phyloP scores from a whole-genome alignment of 805 yeast genomes.

The Suhomyces sp. region DNA sequence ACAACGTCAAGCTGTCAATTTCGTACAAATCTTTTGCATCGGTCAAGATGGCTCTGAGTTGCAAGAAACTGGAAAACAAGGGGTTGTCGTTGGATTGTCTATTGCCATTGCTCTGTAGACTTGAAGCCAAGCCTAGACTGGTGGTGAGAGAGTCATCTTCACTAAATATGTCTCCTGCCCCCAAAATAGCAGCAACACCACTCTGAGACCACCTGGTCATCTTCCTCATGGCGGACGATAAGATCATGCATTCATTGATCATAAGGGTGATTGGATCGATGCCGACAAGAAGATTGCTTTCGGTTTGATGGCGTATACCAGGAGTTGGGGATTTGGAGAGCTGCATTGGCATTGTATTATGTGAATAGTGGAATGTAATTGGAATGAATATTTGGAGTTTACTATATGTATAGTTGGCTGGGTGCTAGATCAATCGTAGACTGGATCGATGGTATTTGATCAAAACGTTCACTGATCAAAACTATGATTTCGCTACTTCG shows the following conservation, averaged over 20 bases:
- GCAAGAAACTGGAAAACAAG: conserved; percentile 73
- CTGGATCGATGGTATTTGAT: background rate
- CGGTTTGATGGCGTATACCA: background rate
- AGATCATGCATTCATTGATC: conserved; percentile 81
- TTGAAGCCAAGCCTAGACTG: conserved; percentile 19
- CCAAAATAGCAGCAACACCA: conserved; percentile 81
- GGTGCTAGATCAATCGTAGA: background rate
- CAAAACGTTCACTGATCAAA: background rate
- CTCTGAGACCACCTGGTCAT: conserved; percentile 62
- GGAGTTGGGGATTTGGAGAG: conserved; percentile 4
- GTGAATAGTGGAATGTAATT: too few relatives aligned
- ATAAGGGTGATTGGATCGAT: conserved; percentile 79
- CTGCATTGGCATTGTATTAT: background rate
- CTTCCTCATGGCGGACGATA: conserved; percentile 88
- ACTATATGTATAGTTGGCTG: background rate
- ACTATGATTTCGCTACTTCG: background rate
- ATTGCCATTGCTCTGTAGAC: conserved; percentile 23
- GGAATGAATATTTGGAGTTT: background rate
- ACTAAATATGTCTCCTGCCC: conserved; percentile 57
- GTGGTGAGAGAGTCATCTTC: conserved; percentile 28
- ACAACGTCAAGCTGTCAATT: conserved; percentile 67
- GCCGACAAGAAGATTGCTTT: conserved; percentile 24
- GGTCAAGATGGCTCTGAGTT: conserved; percentile 66
- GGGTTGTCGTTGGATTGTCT: conserved; percentile 43
- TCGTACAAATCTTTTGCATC: conserved; percentile 49